Percentiles rank a stretch among this genome's conserved stretches.
These are phyloP conservation scores for Nicotiana knightiana DNA, from an alignment of 257 asterid species.

Conservation along the genomic window DNA sequence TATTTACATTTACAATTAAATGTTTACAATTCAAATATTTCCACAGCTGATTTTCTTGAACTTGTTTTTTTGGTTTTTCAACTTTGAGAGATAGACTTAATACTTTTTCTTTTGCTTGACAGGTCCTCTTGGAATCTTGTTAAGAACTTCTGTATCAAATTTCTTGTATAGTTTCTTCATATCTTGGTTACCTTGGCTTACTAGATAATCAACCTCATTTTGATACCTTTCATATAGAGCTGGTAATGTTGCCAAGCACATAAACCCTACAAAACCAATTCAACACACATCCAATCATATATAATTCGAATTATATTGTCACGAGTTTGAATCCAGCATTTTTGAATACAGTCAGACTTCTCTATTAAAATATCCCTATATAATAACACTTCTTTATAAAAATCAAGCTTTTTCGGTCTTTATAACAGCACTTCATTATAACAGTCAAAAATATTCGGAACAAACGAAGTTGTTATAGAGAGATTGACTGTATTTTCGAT, in stretches of 20 bases:
- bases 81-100: constrained; percentile 18
- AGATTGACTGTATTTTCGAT: not conserved
- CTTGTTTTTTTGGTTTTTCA: not conserved
- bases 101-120: constrained; percentile 55
- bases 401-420: no score
- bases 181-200: constrained; percentile 48
- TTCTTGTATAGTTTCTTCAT: constrained; percentile 52
- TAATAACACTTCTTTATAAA: no score
- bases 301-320: not conserved
- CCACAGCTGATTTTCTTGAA: constrained; percentile 9
- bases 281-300: not conserved
- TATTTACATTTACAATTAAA: not conserved
- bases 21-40: not conserved
- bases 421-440: no score
- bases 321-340: not conserved
- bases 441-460: no score
- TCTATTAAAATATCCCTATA: no score
- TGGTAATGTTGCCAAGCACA: constrained; percentile 55
- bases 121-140: constrained; percentile 91
- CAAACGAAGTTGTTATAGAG: no score
- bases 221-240: constrained; percentile 63
- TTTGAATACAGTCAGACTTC: not conserved
- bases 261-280: constrained; percentile 37
- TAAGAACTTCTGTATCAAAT: constrained; percentile 51
- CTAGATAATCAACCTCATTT: constrained; percentile 62